Conservation (phyloP, 1,284 basidiomycete genomes). For the Trametes pubescens region DNA sequence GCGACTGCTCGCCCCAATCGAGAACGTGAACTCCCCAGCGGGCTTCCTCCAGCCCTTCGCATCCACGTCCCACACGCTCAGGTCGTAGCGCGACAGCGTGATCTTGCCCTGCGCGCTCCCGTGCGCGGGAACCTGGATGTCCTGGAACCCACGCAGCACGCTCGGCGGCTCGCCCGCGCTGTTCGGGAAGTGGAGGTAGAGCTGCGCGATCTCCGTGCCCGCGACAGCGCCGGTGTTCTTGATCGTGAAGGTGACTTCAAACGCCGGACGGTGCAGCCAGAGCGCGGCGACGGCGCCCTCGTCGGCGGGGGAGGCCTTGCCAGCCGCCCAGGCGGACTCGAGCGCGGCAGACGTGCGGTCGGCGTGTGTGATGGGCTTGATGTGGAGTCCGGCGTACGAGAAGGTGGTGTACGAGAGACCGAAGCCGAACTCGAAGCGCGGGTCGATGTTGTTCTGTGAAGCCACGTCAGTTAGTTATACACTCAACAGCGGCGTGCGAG, state of each 20-base stretch:
- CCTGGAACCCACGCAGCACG: conserved; percentile 54
- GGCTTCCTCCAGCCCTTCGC: conserved; percentile 24
- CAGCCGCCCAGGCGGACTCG: conserved; percentile 62
- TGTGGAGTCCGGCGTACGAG: conserved; percentile 62
- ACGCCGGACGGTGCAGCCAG: conserved; percentile 73
- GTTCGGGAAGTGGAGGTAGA: conserved; percentile 53
- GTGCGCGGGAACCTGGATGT: conserved; percentile 50
- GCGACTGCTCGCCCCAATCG: not conserved
- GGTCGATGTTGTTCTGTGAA: conserved; percentile 55
- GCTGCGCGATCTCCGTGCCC: conserved; percentile 56
- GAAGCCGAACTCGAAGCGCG: conserved; percentile 83
- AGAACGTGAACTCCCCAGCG: not conserved
- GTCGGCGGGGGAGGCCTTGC: conserved; percentile 54
- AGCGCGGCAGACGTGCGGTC: conserved; percentile 47
- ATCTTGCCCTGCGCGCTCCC: conserved; percentile 45
- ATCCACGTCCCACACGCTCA: conserved; percentile 51
- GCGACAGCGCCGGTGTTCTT: conserved; percentile 61
- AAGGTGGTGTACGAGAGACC: conserved; percentile 89
- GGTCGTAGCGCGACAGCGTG: conserved; percentile 51
- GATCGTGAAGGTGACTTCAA: conserved; percentile 64
- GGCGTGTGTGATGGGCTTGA: conserved; percentile 49
- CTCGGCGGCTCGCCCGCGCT: conserved; percentile 51
- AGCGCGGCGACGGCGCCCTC: conserved; percentile 62
- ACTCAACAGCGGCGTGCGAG: conserved; percentile 4
- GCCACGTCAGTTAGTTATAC: conserved; percentile 5